Evolutionary conservation across 495 filamentous ascomycete genomes (phyloP), one percentile per base, ranked within the genome.

Genomic region (Thozetella sp.): DNA sequence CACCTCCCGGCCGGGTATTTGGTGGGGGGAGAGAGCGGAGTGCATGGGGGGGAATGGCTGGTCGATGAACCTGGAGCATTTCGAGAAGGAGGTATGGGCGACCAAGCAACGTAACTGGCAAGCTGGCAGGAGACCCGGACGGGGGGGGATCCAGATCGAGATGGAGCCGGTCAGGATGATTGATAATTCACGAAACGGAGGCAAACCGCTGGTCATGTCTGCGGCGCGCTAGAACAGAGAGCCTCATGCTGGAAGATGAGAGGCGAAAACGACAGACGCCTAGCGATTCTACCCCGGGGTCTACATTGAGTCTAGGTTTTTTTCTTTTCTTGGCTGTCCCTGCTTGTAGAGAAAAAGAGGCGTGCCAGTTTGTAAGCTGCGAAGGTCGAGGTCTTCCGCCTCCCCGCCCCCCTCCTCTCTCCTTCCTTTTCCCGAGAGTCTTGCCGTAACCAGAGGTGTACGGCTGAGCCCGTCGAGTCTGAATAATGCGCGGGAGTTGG

Each of bases 21-120:
- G 34, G 53, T 27, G 54, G 51, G 53, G 58, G 63, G 52, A 59
- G 51, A 58, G 62, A 59, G 15, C 57, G 27, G 50, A 46, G 46
- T 23, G 26, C 37, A 58, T 54, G 51, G 20, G 37, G 22, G 53
- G n/a, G 26, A n/a, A 30, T 54, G 55, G 55, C 34, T 62, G 50
- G 60, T 15, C 50, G 43, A 48, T 10, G 10, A 48, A n/a, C 43
- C 11, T 6, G 4, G 55, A 54, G 40, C 22, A 26, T 13, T 59
- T 57, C 24, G 50, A 20, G 48, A 53, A 45, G 57, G 19, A 48
- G 13, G 27, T 26, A 30, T 19, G 34, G 30, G 56, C 22, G 27
- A 53, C 34, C 56, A 50, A 25, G 46, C 55, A 57, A 45, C 40
- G 20, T 19, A 20, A n/a, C 51, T 53, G 46, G 24, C 56, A 58